Evolutionary conservation across 2,329 filamentous ascomycete genomes (phyloP).

Genomic region (Pseudocercospora musae): DNA sequence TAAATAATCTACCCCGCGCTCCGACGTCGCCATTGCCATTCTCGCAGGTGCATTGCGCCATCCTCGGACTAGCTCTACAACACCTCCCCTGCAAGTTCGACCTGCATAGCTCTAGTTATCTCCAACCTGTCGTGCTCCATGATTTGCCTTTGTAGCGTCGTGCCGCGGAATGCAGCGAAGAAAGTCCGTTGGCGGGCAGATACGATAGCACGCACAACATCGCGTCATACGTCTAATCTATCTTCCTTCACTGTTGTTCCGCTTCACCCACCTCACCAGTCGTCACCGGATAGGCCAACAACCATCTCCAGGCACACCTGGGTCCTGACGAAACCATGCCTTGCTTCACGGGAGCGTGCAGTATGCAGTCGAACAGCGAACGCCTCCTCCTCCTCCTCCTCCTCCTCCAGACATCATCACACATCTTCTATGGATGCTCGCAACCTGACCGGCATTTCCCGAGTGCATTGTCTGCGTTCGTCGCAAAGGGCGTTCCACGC

Average conservation of each 20-base stretch:
- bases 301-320: neutral
- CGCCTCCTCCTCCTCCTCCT: no score
- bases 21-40: neutral
- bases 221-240: neutral
- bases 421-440: neutral
- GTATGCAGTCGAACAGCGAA: neutral
- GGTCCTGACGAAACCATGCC: neutral
- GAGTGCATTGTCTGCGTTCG: slow-evolving; percentile 1
- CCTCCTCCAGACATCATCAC: neutral
- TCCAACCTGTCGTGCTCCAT: slow-evolving; percentile 8
- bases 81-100: slow-evolving; percentile 10
- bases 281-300: slow-evolving; percentile 2
- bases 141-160: slow-evolving; percentile 2
- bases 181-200: slow-evolving; percentile 8
- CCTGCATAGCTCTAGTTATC: neutral
- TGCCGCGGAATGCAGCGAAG: slow-evolving; percentile 9
- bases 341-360: neutral
- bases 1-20: neutral
- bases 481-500: neutral
- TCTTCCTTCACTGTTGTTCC: neutral
- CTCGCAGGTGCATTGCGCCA: slow-evolving; percentile 4
- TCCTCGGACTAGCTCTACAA: slow-evolving; percentile 6
- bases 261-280: neutral
- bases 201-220: neutral
- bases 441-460: neutral